phyloP scores from a whole-genome alignment of 306 rosid species.

The Ziziphus jujuba region DNA sequence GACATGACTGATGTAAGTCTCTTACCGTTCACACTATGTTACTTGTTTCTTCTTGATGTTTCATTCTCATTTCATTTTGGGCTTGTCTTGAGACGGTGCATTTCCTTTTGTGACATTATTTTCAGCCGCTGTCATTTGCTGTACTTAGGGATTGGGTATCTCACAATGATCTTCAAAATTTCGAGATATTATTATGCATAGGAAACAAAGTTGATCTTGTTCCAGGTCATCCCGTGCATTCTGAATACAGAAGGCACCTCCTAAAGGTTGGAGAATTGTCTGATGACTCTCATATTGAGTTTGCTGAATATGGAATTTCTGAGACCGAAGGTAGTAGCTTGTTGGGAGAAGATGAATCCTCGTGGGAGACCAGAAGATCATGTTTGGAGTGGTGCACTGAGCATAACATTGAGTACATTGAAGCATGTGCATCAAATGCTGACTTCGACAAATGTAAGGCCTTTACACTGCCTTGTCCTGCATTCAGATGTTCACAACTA shows the following conservation, averaged over 20 bases:
- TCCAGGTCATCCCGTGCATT: conserved; percentile 77
- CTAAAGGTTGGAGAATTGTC: conserved; percentile 50
- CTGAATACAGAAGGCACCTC: conserved; percentile 63
- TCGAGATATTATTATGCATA: conserved; percentile 75
- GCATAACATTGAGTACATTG: conserved; percentile 73
- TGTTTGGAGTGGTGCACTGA: conserved; percentile 80
- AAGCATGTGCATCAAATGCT: conserved; percentile 79
- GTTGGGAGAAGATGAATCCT: conserved; percentile 53
- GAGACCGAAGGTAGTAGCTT: conserved; percentile 84
- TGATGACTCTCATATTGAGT: conserved; percentile 37
- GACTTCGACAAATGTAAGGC: conserved; percentile 79
- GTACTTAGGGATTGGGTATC: conserved; percentile 70
- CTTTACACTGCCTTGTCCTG: conserved; percentile 19
- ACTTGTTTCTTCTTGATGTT: conserved; percentile 3
- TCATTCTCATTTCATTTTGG: neutral
- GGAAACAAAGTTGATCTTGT: conserved; percentile 90
- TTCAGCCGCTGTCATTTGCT: conserved; percentile 65
- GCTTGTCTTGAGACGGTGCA: neutral
- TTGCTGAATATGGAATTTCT: conserved; percentile 66
- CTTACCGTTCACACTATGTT: conserved; percentile 19
- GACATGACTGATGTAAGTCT: conserved; percentile 72
- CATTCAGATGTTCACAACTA: neutral
- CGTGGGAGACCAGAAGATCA: conserved; percentile 52
- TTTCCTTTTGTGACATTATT: conserved; percentile 12
- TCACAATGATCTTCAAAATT: conserved; percentile 58